A percentile compares a stretch with the other conserved stretches of the same genome.
Evolutionary conservation across 345 rosid genomes (phyloP).

Genomic region (Salix koriyanagi): DNA sequence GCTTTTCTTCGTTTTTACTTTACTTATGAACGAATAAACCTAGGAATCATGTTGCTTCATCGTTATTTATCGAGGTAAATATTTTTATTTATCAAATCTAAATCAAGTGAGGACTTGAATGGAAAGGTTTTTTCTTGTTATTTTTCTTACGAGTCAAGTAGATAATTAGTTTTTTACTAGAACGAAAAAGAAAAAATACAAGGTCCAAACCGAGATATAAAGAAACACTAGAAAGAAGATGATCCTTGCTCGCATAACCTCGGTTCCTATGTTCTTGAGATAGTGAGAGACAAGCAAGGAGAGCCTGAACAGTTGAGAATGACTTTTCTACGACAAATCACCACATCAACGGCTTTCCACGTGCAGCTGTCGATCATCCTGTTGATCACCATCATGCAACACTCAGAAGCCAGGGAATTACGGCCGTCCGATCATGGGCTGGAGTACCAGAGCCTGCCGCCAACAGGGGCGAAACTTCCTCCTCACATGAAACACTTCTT

Average conservation of each 20-base stretch:
- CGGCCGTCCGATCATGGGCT: conserved; percentile 77
- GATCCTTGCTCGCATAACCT: too few species aligned
- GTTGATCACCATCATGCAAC: neutral
- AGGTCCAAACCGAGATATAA: too few species aligned
- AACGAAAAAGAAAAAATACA: too few species aligned
- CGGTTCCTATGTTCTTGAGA: neutral
- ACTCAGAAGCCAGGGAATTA: conserved; percentile 36
- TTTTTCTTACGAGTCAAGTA: too few species aligned
- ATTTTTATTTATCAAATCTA: too few species aligned
- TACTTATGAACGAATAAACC: too few species aligned
- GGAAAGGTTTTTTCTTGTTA: too few species aligned
- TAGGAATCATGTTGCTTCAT: too few species aligned
- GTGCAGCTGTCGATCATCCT: neutral
- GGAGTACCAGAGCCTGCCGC: conserved; percentile 46
- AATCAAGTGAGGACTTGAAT: too few species aligned
- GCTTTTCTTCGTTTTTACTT: neutral
- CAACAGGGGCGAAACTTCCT: conserved; percentile 18
- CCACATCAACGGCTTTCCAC: neutral
- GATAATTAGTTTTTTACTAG: too few species aligned
- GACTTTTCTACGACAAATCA: neutral
- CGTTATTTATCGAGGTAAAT: too few species aligned
- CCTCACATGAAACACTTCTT: conserved; percentile 59
- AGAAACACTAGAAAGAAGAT: too few species aligned
- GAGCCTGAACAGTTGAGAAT: neutral
- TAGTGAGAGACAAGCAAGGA: neutral